These are phyloP conservation scores for Chionographis japonica DNA, from an alignment of 106 monocot genomes.

Conservation along the genomic window DNA sequence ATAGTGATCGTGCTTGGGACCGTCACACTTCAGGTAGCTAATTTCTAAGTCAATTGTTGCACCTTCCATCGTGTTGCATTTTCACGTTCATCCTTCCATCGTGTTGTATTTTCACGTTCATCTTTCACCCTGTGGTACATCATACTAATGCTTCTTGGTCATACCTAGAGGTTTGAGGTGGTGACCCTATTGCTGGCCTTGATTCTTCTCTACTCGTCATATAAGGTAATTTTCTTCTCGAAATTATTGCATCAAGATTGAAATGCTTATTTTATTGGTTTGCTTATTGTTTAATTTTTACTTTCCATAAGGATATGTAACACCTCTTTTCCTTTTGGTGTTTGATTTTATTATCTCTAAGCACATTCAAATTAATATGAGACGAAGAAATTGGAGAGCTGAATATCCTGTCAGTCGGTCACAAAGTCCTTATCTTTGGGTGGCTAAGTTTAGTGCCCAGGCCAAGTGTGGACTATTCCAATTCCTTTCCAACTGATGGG, in stretches of 20 bases:
- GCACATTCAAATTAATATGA: no score
- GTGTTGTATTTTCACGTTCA: conserved; percentile 1
- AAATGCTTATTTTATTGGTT: neutral
- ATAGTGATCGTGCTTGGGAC: conserved; percentile 86
- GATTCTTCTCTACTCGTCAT: conserved; percentile 84
- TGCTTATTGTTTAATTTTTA: neutral
- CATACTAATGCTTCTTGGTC: conserved; percentile 7
- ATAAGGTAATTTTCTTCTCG: conserved; percentile 58
- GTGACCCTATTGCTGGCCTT: conserved; percentile 82
- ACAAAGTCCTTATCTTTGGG: no score
- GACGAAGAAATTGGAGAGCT: no score
- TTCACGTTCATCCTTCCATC: conserved; percentile 1
- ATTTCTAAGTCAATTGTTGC: neutral
- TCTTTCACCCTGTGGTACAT: conserved; percentile 1
- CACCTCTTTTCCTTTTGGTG: no score
- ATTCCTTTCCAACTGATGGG: no score
- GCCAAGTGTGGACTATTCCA: no score
- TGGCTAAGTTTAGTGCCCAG: no score
- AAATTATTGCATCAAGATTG: neutral
- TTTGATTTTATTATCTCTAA: no score
- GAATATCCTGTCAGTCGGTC: no score
- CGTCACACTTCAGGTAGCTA: conserved; percentile 78
- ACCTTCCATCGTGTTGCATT: neutral
- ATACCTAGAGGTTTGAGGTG: conserved; percentile 79
- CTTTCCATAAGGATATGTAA: no score